A percentile compares a stretch with the other conserved stretches of the same genome.
Conservation (phyloP, 2,329 filamentous ascomycete species). For the Knufia fluminis region DNA sequence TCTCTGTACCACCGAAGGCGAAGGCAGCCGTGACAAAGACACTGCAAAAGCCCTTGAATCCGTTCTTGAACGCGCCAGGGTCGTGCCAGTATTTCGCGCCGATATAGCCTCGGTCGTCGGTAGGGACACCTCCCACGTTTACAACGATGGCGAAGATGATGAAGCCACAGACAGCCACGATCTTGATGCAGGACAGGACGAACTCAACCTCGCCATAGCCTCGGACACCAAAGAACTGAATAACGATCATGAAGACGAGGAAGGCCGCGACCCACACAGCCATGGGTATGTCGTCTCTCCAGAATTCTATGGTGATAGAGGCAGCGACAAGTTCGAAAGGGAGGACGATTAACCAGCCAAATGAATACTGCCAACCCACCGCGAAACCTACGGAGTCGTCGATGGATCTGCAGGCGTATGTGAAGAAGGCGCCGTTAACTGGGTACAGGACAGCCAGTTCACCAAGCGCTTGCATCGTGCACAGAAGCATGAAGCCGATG, state of each 20-base stretch:
- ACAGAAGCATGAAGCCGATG: slow-evolving; percentile 51
- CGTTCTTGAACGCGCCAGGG: slow-evolving; percentile 64
- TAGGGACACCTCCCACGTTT: slow-evolving; percentile 68
- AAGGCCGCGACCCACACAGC: slow-evolving; percentile 58
- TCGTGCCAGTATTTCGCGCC: slow-evolving; percentile 66
- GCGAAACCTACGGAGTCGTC: slow-evolving; percentile 38
- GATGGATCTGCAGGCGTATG: slow-evolving; percentile 58
- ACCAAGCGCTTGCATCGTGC: slow-evolving; percentile 48
- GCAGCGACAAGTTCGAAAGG: slow-evolving; percentile 21
- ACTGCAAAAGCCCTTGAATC: slow-evolving; percentile 55
- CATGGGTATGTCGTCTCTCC: slow-evolving; percentile 23
- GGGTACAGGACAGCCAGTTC: slow-evolving; percentile 73
- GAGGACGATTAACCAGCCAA: slow-evolving; percentile 18
- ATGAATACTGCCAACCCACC: slow-evolving; percentile 30
- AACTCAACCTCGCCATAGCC: slow-evolving; percentile 80
- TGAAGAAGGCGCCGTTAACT: slow-evolving; percentile 56
- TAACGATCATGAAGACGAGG: slow-evolving; percentile 57
- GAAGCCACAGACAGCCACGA: slow-evolving; percentile 70
- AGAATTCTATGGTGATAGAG: slow-evolving; percentile 19
- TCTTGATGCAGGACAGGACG: slow-evolving; percentile 68
- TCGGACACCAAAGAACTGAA: slow-evolving; percentile 75
- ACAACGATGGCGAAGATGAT: slow-evolving; percentile 46
- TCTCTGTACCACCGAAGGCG: slow-evolving; percentile 53
- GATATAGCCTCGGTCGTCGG: slow-evolving; percentile 58
- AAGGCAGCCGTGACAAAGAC: slow-evolving; percentile 58